These are phyloP conservation scores for Piper betle DNA, from an alignment of 164 flowering plant genomes.

Conservation along the genomic window DNA sequence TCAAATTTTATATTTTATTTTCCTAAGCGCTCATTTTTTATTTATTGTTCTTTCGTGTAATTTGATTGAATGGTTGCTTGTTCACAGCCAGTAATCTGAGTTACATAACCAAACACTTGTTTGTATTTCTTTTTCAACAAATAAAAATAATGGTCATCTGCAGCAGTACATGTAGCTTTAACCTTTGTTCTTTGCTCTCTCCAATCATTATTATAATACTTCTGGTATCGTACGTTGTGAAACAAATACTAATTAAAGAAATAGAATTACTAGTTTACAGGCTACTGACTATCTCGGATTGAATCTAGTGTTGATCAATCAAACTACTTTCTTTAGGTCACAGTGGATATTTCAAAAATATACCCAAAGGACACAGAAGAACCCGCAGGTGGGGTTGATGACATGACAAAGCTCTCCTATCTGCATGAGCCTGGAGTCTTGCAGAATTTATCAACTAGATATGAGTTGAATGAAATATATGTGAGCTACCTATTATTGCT, in stretches of 20 bases:
- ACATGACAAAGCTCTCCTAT: slow-evolving; percentile 83
- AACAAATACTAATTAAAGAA: background rate
- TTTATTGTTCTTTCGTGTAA: too few relatives aligned
- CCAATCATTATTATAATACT: background rate
- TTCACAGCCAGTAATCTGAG: too few relatives aligned
- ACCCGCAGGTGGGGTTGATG: slow-evolving; percentile 71
- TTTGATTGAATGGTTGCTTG: too few relatives aligned
- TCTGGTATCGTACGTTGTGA: too few relatives aligned
- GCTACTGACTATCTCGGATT: background rate
- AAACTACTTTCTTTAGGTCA: slow-evolving; percentile 23
- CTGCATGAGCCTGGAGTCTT: slow-evolving; percentile 83
- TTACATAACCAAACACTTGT: too few relatives aligned
- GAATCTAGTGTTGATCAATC: background rate
- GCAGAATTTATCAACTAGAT: slow-evolving; percentile 70
- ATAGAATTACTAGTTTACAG: background rate
- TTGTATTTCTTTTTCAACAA: too few relatives aligned
- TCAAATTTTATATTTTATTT: too few relatives aligned
- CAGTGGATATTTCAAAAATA: slow-evolving; percentile 39
- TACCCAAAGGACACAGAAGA: slow-evolving; percentile 68
- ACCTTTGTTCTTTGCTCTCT: background rate
- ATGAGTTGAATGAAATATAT: slow-evolving; percentile 64
- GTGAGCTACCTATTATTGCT: slow-evolving; percentile 21
- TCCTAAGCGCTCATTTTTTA: too few relatives aligned
- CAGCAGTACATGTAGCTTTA: background rate
- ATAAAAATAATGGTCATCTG: too few relatives aligned